Base-by-base conservation (phyloP, 352 stramenopile genomes). In the Pythium utonaiense region DNA sequence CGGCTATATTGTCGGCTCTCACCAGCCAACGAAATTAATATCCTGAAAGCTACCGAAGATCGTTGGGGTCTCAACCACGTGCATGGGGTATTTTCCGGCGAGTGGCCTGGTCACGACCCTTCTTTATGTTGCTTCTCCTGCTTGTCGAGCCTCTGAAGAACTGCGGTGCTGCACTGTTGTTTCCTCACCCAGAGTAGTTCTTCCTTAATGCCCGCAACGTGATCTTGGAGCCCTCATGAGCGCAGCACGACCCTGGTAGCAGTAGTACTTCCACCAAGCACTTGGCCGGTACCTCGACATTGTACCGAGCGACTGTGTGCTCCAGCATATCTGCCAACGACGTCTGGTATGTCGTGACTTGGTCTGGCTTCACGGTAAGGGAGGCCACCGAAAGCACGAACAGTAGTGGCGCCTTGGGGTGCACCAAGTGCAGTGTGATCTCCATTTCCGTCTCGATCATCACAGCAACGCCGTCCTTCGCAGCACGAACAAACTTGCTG, bases 241-340 rank as follows among this genome's bases (percentile, higher is more conserved):
- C 47, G 10, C n/a, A 31, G 16, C 45, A 49, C 33, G 57, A 63
- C 16, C 57, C 57, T 6, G 57, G 57, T 25, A 63, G 48, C 21
- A 63, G 19, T 17, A 45, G 21, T 7, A 63, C 57, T n/a, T 57
- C 45, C 27, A 63, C 13, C 22, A 57, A 9, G 8, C 34, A 44
- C 6, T 33, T 38, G 2, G 27, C 36, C 17, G 34, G 27, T 27
- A 53, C 28, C 7, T 36, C 21, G 28, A 59, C 14, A 6, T 14
- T 10, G 36, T 63, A 57, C 47, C 53, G 57, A 21, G 47, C 31
- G 16, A 63, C 38, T 16, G 57, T 64, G 28, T 48, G 50, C 27
- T 33, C 14, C 3, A 59, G 22, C 21, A 58, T 38, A 19, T 51
- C 40, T 1, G 6, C 19, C 1, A 30, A 12, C 16, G 41, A 44